Percentiles rank a stretch among this genome's conserved stretches.
Evolutionary conservation across 805 yeast genomes (phyloP).

Genomic region (Saturnispora saitoi): DNA sequence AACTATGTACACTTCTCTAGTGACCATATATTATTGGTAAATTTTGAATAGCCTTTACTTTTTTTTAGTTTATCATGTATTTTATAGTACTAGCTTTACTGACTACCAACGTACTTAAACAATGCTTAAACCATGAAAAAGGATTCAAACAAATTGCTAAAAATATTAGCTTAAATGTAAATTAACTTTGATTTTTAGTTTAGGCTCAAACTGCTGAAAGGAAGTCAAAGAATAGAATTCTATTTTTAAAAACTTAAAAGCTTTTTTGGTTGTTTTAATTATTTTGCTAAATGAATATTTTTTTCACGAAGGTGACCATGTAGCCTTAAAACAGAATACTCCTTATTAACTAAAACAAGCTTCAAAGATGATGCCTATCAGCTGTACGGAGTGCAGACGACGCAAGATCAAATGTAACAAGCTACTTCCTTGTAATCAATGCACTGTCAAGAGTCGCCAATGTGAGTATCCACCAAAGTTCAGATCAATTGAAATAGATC

Average conservation of each 20-base stretch:
- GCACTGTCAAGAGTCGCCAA: slow-evolving; percentile 29
- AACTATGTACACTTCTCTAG: slow-evolving; percentile 20
- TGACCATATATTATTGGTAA: slow-evolving; percentile 12
- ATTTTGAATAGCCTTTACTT: not conserved
- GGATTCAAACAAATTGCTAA: too few species aligned
- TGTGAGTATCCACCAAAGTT: slow-evolving; percentile 42
- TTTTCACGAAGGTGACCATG: not conserved
- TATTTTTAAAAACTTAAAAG: too few species aligned
- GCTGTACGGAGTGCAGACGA: slow-evolving; percentile 29
- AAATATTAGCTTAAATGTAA: too few species aligned
- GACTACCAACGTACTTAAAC: too few species aligned
- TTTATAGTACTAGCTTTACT: too few species aligned
- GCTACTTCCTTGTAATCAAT: slow-evolving; percentile 38
- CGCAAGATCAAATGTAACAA: slow-evolving; percentile 31
- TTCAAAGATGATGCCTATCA: slow-evolving; percentile 25
- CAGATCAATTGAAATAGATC: slow-evolving; percentile 33
- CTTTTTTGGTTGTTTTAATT: too few species aligned
- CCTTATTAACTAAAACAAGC: not conserved
- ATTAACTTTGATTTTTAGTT: too few species aligned
- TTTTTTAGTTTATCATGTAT: too few species aligned
- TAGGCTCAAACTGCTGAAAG: too few species aligned
- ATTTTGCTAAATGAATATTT: too few species aligned
- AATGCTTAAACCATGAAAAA: too few species aligned
- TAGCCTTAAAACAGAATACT: not conserved
- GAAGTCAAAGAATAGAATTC: too few species aligned